A percentile compares a stretch with the other conserved stretches of the same genome.
These are phyloP conservation scores for Harrya chromipes DNA, from an alignment of 768 basidiomycete species.

Conservation along the genomic window DNA sequence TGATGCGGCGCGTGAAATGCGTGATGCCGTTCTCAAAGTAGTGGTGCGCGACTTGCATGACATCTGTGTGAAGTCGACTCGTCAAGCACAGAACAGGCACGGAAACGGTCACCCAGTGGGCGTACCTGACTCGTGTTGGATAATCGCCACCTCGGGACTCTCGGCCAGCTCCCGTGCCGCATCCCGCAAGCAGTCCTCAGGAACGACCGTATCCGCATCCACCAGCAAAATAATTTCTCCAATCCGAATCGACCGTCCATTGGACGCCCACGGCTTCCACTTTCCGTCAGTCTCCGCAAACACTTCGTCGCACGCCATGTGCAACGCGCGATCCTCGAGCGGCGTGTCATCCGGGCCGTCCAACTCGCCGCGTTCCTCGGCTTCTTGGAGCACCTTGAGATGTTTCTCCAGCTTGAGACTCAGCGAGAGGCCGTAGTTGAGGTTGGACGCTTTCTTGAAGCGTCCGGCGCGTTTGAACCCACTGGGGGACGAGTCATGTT, in stretches of 20 bases:
- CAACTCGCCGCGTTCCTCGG: conserved; percentile 41
- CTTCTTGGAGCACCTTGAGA: conserved; percentile 37
- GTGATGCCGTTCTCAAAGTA: conserved; percentile 93
- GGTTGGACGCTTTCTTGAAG: conserved; percentile 93
- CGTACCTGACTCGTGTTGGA: conserved; percentile 87
- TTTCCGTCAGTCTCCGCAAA: conserved; percentile 53
- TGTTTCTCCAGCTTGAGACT: conserved; percentile 35
- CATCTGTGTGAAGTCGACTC: conserved; percentile 42
- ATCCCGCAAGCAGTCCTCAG: conserved; percentile 88
- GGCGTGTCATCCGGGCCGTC: conserved; percentile 38
- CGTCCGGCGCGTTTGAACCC: conserved; percentile 56
- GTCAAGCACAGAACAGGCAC: background rate
- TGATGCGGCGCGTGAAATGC: conserved; percentile 85
- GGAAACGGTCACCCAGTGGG: too few relatives aligned
- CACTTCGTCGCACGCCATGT: conserved; percentile 71
- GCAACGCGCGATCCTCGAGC: conserved; percentile 71
- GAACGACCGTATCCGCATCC: conserved; percentile 87
- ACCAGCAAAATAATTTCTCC: conserved; percentile 80
- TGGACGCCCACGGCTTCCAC: conserved; percentile 76
- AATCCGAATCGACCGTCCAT: conserved; percentile 70
- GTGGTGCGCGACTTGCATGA: conserved; percentile 87
- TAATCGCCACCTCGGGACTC: conserved; percentile 62
- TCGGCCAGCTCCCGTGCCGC: conserved; percentile 82
- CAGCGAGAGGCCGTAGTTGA: conserved; percentile 70
- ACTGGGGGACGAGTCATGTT: conserved; percentile 28